Evolutionary conservation across 495 filamentous ascomycete genomes (phyloP), one percentile per base, ranked within the genome.

Genomic region (Penicillium paxilli): DNA sequence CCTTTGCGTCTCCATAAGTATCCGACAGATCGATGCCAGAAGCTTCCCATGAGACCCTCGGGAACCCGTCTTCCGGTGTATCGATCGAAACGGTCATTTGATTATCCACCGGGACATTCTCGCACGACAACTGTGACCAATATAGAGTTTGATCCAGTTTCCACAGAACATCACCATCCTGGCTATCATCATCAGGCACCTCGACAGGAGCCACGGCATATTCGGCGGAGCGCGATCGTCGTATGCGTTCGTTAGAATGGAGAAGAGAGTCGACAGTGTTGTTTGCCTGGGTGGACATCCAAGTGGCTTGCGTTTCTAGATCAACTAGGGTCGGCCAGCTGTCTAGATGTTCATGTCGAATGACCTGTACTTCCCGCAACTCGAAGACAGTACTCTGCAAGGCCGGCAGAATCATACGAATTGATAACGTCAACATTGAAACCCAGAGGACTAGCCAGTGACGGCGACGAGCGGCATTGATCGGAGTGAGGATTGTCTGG

Each of bases 191-290:
- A 16, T 44, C 48, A 9, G 69, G 64, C 16, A 75, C 71, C 46
- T 75, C 69, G 16, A 75, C 67, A 3, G 72, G 72, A 0, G 66
- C 67, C 10, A 75, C 52, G 20, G 72, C 72, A 41, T 63, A 75
- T 28, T 66, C 24, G 7, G 58, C 26, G 3, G 70, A 74, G 8
- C 69, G 66, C 3, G 70, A 58, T 16, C 66, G 63, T 5, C 53
- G 66, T 1, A 71, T 42, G 30, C 44, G 35, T 5, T 55, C 53
- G 21, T 58, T 49, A 1, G 63, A 44, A 0, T 63, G 52, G 6
- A 69, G 52, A 4, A 63, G 54, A 8, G 62, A 65, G 35, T 67
- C 65, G 19, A 61, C 47, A 4, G 60, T 59, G 38, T 58, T 67
- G 32, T 65, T 57, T 3, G 64, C 66, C 50, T 75, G 69, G 2